phyloP scores from a whole-genome alignment of 352 stramenopile genomes.

The Pythium brachiatum region DNA sequence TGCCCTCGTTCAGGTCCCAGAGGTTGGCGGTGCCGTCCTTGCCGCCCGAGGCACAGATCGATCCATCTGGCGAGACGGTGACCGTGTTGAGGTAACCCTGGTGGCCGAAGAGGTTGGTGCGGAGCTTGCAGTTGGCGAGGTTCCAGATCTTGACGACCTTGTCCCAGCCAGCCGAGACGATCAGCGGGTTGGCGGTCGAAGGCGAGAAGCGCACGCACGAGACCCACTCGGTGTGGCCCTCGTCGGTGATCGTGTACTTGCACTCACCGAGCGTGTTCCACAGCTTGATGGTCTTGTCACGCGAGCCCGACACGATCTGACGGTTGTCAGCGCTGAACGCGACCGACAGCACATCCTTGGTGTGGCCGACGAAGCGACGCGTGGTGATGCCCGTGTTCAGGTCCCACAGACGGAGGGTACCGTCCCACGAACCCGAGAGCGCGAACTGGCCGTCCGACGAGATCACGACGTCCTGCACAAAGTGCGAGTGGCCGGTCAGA shows the following conservation, averaged over 20 bases:
- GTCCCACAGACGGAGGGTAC: conserved; percentile 99
- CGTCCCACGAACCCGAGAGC: conserved; percentile 98
- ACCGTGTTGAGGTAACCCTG: conserved; percentile 99
- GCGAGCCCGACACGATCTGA: conserved; percentile 99
- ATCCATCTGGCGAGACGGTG: conserved; percentile 99
- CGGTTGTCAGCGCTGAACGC: conserved; percentile 99
- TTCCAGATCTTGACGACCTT: conserved; percentile 99
- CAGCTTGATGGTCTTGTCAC: conserved; percentile 99
- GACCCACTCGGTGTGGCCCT: conserved; percentile 99
- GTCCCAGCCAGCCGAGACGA: conserved; percentile 99
- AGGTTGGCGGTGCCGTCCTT: conserved; percentile 99
- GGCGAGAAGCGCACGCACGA: conserved; percentile 99
- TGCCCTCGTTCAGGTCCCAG: conserved; percentile 99
- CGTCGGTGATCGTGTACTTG: conserved; percentile 98
- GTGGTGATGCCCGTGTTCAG: conserved; percentile 99
- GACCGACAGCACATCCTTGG: conserved; percentile 99
- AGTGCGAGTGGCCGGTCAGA: conserved; percentile 99
- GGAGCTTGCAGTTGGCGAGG: conserved; percentile 98
- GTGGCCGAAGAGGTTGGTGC: conserved; percentile 99
- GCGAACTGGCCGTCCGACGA: conserved; percentile 99
- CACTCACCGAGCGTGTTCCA: conserved; percentile 99
- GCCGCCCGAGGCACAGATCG: conserved; percentile 98
- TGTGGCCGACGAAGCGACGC: conserved; percentile 98
- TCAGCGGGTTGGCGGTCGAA: conserved; percentile 93
- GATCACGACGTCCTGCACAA: conserved; percentile 99